Evolutionary conservation across 768 basidiomycete species (phyloP).

Genomic region (Antrodiella citrinella): DNA sequence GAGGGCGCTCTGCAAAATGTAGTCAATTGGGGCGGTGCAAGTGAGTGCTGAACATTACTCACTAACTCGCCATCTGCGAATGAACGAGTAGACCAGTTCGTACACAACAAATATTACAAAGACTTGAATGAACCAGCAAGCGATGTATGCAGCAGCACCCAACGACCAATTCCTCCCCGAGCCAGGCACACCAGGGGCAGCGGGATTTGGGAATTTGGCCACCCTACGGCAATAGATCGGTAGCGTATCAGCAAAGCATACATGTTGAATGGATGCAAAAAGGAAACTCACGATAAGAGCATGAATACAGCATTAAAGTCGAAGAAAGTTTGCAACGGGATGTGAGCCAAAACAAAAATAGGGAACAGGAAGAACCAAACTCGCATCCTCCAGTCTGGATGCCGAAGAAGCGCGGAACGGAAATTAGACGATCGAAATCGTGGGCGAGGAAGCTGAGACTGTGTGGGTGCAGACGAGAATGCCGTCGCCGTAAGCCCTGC

Average conservation of each 20-base stretch:
- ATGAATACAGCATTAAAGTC: slow-evolving; percentile 87
- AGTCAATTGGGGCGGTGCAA: slow-evolving; percentile 3
- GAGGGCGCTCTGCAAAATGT: slow-evolving; percentile 61
- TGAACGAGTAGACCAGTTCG: slow-evolving; percentile 69
- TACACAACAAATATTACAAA: slow-evolving; percentile 68
- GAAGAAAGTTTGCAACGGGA: slow-evolving; percentile 75
- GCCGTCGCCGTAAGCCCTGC: slow-evolving; percentile 36
- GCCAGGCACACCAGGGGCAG: slow-evolving; percentile 58
- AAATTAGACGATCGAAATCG: slow-evolving; percentile 60
- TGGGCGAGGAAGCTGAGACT: slow-evolving; percentile 38
- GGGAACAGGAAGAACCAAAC: slow-evolving; percentile 65
- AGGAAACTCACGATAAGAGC: slow-evolving; percentile 62
- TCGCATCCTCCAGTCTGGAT: slow-evolving; percentile 44
- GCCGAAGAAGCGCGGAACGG: slow-evolving; percentile 60
- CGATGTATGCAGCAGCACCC: slow-evolving; percentile 74
- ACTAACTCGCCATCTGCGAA: slow-evolving; percentile 74
- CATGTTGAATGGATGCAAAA: too few relatives aligned
- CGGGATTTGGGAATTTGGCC: slow-evolving; percentile 65
- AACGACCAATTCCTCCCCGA: slow-evolving; percentile 77
- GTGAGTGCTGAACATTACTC: slow-evolving; percentile 31
- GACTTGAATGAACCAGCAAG: slow-evolving; percentile 73
- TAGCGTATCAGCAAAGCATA: slow-evolving; percentile 3
- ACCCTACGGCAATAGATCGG: slow-evolving; percentile 36
- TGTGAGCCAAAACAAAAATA: slow-evolving; percentile 61
- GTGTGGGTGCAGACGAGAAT: slow-evolving; percentile 26